These are phyloP conservation scores for Anisodus tanguticus DNA, from an alignment of 257 asterid species.

Conservation along the genomic window DNA sequence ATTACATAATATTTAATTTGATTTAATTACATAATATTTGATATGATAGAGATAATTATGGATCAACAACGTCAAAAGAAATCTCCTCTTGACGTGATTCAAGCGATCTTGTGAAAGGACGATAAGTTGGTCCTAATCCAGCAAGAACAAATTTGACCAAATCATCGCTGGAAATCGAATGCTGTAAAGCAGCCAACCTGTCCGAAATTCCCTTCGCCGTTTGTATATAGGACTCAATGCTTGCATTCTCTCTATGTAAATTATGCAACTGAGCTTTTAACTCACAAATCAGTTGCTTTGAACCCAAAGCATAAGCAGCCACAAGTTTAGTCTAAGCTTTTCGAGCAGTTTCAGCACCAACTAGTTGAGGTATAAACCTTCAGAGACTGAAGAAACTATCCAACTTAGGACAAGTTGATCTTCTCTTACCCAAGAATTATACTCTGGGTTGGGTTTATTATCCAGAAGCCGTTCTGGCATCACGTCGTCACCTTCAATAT, in stretches of 20 bases:
- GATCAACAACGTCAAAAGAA: neutral
- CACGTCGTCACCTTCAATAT: neutral
- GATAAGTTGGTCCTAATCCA: neutral
- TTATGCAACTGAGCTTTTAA: neutral
- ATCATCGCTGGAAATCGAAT: neutral
- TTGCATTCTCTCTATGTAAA: neutral
- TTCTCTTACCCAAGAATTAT: neutral
- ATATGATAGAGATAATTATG: too few species aligned
- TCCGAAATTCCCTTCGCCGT: neutral
- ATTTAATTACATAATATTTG: too few species aligned
- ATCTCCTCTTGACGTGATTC: neutral
- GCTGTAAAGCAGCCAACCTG: neutral
- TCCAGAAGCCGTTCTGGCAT: neutral
- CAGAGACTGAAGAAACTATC: neutral
- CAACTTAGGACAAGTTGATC: neutral
- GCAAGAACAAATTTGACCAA: neutral
- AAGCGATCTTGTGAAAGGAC: neutral
- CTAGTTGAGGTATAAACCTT: neutral
- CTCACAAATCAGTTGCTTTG: neutral
- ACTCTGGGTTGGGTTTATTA: neutral
- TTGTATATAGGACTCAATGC: neutral
- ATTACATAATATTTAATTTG: too few species aligned
- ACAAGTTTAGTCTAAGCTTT: neutral
- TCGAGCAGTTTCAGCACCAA: neutral
- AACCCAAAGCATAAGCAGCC: neutral